A percentile compares a stretch with the other conserved stretches of the same genome.
These are phyloP conservation scores for Lentinula raphanica DNA, from an alignment of 768 basidiomycete genomes.

Conservation along the genomic window DNA sequence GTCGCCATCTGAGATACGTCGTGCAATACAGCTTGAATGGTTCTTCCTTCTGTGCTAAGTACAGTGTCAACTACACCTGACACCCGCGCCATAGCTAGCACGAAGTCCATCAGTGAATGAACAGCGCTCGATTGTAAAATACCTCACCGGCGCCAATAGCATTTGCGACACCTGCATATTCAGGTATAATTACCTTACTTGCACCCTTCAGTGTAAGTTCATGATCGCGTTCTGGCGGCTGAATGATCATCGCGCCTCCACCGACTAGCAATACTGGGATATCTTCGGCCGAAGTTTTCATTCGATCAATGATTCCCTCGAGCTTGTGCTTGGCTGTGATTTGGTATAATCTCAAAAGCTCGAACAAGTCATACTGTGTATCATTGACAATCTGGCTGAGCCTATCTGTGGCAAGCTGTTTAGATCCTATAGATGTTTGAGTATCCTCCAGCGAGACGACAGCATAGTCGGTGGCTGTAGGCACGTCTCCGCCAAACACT, in stretches of 20 bases:
- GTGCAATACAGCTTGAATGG: slow-evolving; percentile 24
- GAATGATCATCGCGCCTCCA: slow-evolving; percentile 53
- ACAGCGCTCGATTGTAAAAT: background rate
- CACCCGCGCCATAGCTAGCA: slow-evolving; percentile 23
- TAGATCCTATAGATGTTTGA: background rate
- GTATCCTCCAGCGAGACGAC: slow-evolving; percentile 28
- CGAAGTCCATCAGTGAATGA: background rate
- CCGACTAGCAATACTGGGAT: slow-evolving; percentile 53
- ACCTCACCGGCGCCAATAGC: slow-evolving; percentile 45
- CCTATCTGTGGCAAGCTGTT: background rate
- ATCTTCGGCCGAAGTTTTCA: slow-evolving; percentile 52
- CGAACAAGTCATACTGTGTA: slow-evolving; percentile 7
- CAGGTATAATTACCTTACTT: slow-evolving; percentile 42
- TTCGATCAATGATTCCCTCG: slow-evolving; percentile 45
- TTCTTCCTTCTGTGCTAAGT: slow-evolving; percentile 24
- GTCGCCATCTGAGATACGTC: slow-evolving; percentile 31
- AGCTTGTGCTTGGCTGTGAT: slow-evolving; percentile 39
- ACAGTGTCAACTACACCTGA: slow-evolving; percentile 36
- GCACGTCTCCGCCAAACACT: slow-evolving; percentile 43
- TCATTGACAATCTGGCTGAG: slow-evolving; percentile 22
- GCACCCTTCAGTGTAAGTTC: slow-evolving; percentile 37
- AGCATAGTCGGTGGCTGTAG: slow-evolving; percentile 52
- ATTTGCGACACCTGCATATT: slow-evolving; percentile 48
- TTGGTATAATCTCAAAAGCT: slow-evolving; percentile 28
- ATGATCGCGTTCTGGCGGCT: slow-evolving; percentile 33